Evolutionary conservation across 2,329 filamentous ascomycete genomes (phyloP), one percentile per base, ranked within the genome.

Genomic region (Hymenoscyphus fraxineus): DNA sequence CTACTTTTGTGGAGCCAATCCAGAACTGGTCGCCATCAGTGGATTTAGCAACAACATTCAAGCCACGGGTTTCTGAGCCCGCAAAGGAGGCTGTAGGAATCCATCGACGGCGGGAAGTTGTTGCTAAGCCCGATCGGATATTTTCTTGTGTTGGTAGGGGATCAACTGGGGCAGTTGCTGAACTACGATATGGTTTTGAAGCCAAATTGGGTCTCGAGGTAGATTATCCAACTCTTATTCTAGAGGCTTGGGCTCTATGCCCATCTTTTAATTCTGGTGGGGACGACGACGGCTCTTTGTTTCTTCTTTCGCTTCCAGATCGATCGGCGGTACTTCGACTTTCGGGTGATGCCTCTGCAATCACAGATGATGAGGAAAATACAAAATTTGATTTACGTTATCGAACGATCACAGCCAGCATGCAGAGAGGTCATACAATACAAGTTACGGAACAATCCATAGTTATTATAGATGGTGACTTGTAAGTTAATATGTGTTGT

Each of bases 141-240:
- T 92, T 90, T 75, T 83, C 85, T 27, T 88, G 87, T 55, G 88
- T 87, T 22, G 87, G 89, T 0, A 85, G 85, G 68, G 87, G 87
- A 0, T 76, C 78, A 1, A 82, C 81, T 38, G 89, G 89, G 10
- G 82, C 83, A 7, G 78, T 94, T 31, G 85, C 85, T 2, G 89
- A 94, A 72, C 80, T 91, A 66, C 84, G 89, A 67, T 81, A 86
- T 74, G 91, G 91, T 3, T 77, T 91, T 35, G 85, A 90, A 71
- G 91, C 89, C 19, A 85, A 83, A 63, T 85, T 91, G 68, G 86
- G 84, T 1, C 71, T 86, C 5, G 83, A 86, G 27, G 77, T 87
- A 12, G 81, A 84, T 27, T 82, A 80, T 55, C 77, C 77, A 7
- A 77, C 78, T 6, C 78, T 80, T 1, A 79, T 85, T 39, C 81